Evolutionary conservation across 208 protist species (phyloP), one percentile per base, ranked within the genome.

Genomic region (Crithidia sp.): DNA sequence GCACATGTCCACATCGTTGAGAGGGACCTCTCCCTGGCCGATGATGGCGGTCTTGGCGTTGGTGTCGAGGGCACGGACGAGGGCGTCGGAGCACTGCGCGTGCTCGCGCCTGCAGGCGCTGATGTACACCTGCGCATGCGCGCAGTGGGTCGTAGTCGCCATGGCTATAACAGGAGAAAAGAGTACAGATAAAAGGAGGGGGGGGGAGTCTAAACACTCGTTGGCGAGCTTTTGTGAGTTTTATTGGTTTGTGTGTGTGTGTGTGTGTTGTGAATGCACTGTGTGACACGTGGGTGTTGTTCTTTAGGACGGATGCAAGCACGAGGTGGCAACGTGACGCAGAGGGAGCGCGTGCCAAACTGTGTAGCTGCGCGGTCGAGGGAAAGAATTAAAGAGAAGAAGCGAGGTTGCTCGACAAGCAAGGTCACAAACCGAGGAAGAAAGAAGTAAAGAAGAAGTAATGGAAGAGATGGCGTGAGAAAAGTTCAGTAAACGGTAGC

Each of bases 31-130:
- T 14, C 86, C 82, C 28, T 90, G 81, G 7, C 81, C 77, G 13
- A 94, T 83, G 14, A 63, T 45, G 1, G 79, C 89, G 47, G 79
- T 45, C 68, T 85, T 85, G 8, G 73, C 79, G 54, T 90, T 84
- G n/a, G 74, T 85, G 62, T 92, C 79, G n/a, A 96, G 76, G 8
- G 87, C 86, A 40, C 89, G 66, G 10, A 96, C 85, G 37, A 96
- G 68, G 71, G 92, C 86, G 50, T 83, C 66, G 19, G 83, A 81
- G 64, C 84, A 85, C 52, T 90, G 81, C 14, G 85, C 85, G 53
- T 90, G 78, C 49, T 88, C 90, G 43, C 86, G 84, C 45, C 85
- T 83, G 71, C 92, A 96, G 14, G 79, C 84, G 49, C 68, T 78
- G n/a, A 89, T 65, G 82, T 96, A 96, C 67, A 86, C 67, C 62